Base-by-base conservation (phyloP, 2,329 filamentous ascomycete genomes). In the Cadophora sp. region DNA sequence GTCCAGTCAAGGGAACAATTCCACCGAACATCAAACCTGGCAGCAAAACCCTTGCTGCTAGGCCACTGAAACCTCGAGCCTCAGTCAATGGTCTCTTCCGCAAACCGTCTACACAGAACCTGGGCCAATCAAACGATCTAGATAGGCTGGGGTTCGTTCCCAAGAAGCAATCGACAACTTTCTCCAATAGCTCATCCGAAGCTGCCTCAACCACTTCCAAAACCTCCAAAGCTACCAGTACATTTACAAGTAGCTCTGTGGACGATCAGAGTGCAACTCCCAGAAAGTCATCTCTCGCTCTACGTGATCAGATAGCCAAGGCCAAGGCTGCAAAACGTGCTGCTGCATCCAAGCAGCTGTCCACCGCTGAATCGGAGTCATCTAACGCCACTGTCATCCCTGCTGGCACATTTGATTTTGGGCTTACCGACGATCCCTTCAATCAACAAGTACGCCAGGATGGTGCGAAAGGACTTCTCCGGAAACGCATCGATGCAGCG, bases 221-320 rank as follows among this genome's bases (percentile, higher is more conserved):
- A 34, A 48, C 70, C n/a, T 72, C 72, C 5, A 73, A 66, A 34
- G 53, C 71, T 24, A 72, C 73, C 3, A 69, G 61, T 48, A 66
- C 64, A 24, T 69, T 71, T 22, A 64, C 71, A 19, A 40, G 62
- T 6, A 71, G 66, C 53, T 69, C 74, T 43, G 72, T 55, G n/a
- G 76, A 74, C 26, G 80, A 82, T 67, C 76, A 79, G 16, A 80
- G 80, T 55, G 77, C 79, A 43, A 86, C 82, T 67, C 79, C 79
- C 0, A 80, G 82, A 6, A 96, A 92, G 74, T 94, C 94, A 0
- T 97, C 95, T 0, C 83, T 87, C 19, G 90, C 94, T 0, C 81
- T 99, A 16, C 89, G 96, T 40, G 93, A 97, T 62, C 94, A 96
- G 64, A 97, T 98, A 71, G 93, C 94, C 46, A 95, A 94, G 74